Evolutionary conservation across 306 rosid genomes (phyloP), one percentile per base, ranked within the genome.

Genomic region (Cajanus cajan): DNA sequence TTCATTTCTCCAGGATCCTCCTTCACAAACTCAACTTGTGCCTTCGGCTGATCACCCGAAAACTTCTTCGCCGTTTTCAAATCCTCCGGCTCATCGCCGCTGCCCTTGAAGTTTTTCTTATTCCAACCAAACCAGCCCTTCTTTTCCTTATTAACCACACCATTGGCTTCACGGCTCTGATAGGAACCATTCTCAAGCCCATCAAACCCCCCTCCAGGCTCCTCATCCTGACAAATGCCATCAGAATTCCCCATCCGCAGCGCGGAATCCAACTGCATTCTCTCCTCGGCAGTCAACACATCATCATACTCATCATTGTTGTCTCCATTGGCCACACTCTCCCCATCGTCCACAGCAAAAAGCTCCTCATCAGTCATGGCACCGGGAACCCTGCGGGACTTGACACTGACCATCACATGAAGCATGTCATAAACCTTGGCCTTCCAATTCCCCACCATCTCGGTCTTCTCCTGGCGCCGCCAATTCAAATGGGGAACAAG

Each of bases 351-450:
- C 79, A 84, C 96, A 3, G 94, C 86, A 79, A 96, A 96, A 70
- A 91, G 92, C 90, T 96, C 98, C 78, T 96, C 99, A 73, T 96
- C 99, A 9, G 96, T 91, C 98, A 96, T 85, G 21, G 99, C 99
- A 82, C 99, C 99, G 0, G 98, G 99, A 36, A 96, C 98, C 82
- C 94, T 83, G 75, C 99, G 90, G 11, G 99, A 93, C 85, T 96
- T 96, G 69, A 96, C 98, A 75, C 98, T 96, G 33, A 96, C 99
- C 98, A 93, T 91, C 22, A 96, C 98, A 48, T 92, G 91, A 80
- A 91, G 97, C 99, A 96, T 96, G 86, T 96, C 99, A 66, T 87
- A 93, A 76, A 96, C 94, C 84, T 83, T 91, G n/a, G 97, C 99
- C 80, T 93, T 96, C 99, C 99, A 96, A 85, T 85, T 82, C 68